Percentiles rank a stretch among this genome's conserved stretches.
These are phyloP conservation scores for Calonectria ilicicola DNA, from an alignment of 2,329 filamentous ascomycete species.

Conservation along the genomic window DNA sequence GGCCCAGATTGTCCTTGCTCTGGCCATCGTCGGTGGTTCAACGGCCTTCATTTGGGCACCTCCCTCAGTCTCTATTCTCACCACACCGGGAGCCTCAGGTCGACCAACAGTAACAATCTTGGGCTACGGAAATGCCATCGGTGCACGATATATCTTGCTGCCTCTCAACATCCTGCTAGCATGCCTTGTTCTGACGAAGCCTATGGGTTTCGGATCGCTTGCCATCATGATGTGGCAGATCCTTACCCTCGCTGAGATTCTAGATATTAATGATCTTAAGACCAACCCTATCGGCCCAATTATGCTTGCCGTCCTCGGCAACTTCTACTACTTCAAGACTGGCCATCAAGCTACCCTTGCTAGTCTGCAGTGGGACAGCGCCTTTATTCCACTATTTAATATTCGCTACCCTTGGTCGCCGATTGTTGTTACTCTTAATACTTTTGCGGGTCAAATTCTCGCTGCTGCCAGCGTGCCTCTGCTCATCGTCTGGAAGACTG, in stretches of 20 bases:
- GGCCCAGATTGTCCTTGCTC: slow-evolving; percentile 82
- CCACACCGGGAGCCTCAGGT: slow-evolving; percentile 56
- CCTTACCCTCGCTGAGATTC: slow-evolving; percentile 77
- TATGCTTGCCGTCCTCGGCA: slow-evolving; percentile 87
- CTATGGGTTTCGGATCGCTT: slow-evolving; percentile 90
- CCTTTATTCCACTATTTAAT: slow-evolving; percentile 87
- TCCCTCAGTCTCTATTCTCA: slow-evolving; percentile 82
- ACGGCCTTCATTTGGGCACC: slow-evolving; percentile 88
- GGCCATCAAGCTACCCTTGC: slow-evolving; percentile 91
- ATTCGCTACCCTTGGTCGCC: slow-evolving; percentile 93
- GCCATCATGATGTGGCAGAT: slow-evolving; percentile 89
- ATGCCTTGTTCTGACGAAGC: slow-evolving; percentile 87
- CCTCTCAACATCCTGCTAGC: slow-evolving; percentile 82
- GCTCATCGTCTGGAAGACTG: slow-evolving; percentile 88
- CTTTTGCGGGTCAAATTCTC: slow-evolving; percentile 89
- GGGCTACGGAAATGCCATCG: slow-evolving; percentile 94
- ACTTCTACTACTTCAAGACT: slow-evolving; percentile 97
- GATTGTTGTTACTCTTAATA: slow-evolving; percentile 84
- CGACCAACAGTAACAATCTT: slow-evolving; percentile 79
- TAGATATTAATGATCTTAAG: slow-evolving; percentile 71
- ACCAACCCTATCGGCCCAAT: slow-evolving; percentile 83
- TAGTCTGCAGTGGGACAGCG: slow-evolving; percentile 95
- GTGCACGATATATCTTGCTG: slow-evolving; percentile 88
- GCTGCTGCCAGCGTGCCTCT: slow-evolving; percentile 84
- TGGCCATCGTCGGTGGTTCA: slow-evolving; percentile 86